Percentiles rank a stretch among this genome's conserved stretches.
These are phyloP conservation scores for Agaricus bisporus DNA, from an alignment of 768 basidiomycete genomes.

Conservation along the genomic window DNA sequence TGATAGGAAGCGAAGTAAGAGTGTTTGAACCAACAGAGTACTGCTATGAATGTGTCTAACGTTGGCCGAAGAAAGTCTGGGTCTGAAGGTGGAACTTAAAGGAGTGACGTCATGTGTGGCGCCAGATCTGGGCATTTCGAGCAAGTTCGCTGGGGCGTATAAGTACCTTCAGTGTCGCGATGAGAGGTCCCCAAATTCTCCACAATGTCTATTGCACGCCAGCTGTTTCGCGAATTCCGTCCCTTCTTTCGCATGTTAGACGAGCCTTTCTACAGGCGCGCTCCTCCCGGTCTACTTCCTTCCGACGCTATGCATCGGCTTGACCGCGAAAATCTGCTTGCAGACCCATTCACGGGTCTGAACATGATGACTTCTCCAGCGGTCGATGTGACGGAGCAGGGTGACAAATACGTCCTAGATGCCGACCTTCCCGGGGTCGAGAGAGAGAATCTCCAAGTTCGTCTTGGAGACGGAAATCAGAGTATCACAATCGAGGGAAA, in stretches of 20 bases:
- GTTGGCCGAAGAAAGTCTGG: too few species aligned
- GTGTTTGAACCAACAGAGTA: neutral
- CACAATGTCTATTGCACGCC: conserved; percentile 60
- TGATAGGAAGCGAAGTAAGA: neutral
- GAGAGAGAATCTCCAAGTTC: conserved; percentile 69
- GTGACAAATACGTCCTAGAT: conserved; percentile 59
- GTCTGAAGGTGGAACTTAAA: too few species aligned
- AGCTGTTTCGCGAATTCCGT: conserved; percentile 62
- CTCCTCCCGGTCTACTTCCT: conserved; percentile 13
- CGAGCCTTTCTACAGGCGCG: conserved; percentile 49
- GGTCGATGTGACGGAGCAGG: conserved; percentile 64
- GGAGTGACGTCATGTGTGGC: conserved; percentile 2
- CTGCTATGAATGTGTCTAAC: too few species aligned
- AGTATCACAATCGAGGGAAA: conserved; percentile 72
- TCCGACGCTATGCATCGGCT: neutral
- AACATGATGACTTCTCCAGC: conserved; percentile 38
- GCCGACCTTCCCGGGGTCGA: conserved; percentile 76
- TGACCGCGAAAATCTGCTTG: conserved; percentile 22
- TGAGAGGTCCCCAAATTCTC: conserved; percentile 2
- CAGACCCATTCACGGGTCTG: conserved; percentile 39
- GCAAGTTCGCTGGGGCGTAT: neutral
- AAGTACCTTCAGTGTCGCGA: neutral
- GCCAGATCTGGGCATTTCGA: conserved; percentile 2
- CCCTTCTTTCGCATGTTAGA: conserved; percentile 75
- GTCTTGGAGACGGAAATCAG: conserved; percentile 63